Evolutionary conservation across 2,329 filamentous ascomycete genomes (phyloP).

Genomic region (Fusarium pseudonygamai): DNA sequence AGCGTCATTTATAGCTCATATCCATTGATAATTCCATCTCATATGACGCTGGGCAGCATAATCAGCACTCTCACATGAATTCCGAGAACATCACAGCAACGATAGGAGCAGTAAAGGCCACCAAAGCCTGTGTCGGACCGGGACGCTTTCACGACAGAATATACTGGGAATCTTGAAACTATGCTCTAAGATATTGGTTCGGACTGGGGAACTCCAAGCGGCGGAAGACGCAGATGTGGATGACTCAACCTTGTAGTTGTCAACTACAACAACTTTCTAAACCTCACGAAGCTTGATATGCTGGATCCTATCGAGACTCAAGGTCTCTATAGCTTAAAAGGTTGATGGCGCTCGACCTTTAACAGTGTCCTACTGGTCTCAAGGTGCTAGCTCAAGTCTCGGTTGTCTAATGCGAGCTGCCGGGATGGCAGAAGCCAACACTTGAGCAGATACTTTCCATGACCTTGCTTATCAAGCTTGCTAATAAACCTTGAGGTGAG

Average conservation of each 20-base stretch:
- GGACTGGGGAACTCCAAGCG: conserved; percentile 4
- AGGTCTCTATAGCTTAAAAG: conserved; percentile 18
- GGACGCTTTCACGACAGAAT: conserved; percentile 9
- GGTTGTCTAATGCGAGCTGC: conserved; percentile 20
- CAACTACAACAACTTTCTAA: conserved; percentile 12
- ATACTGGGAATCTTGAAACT: neutral
- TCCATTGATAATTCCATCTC: neutral
- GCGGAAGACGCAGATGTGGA: conserved; percentile 14
- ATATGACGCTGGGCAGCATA: conserved; percentile 10
- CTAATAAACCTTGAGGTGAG: conserved; percentile 12
- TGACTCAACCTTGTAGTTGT: conserved; percentile 18
- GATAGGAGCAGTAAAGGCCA: conserved; percentile 2
- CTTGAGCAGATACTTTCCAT: conserved; percentile 8
- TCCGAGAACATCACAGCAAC: conserved; percentile 4
- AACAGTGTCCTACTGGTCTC: conserved; percentile 1
- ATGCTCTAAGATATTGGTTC: conserved; percentile 8
- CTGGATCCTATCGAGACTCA: conserved; percentile 20
- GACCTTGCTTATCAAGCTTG: conserved; percentile 17
- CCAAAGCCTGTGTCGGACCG: too few species aligned
- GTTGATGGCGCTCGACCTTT: conserved; percentile 11
- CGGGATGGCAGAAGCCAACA: conserved; percentile 28
- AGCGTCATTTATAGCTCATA: conserved; percentile 6
- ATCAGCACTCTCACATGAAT: neutral
- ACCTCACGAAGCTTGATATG: conserved; percentile 20
- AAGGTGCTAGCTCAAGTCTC: conserved; percentile 2